A percentile compares a stretch with the other conserved stretches of the same genome.
Conservation (phyloP, 371 early-diverging fungal genomes). For the Mortierella sp. region DNA sequence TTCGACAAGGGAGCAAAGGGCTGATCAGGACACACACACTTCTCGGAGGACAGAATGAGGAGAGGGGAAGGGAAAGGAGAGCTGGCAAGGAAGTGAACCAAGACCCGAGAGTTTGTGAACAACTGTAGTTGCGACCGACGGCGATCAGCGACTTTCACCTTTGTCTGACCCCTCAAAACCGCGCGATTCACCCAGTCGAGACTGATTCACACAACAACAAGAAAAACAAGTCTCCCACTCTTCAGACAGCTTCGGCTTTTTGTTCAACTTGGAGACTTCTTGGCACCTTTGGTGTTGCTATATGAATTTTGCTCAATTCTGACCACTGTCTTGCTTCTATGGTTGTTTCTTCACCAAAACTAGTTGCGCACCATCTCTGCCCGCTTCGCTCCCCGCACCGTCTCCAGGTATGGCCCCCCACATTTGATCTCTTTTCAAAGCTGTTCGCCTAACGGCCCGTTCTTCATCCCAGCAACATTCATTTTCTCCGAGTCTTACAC, state of each 20-base stretch:
- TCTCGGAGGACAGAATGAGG: not conserved
- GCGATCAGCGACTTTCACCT: not conserved
- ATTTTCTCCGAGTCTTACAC: not conserved
- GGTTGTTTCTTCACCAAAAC: not conserved
- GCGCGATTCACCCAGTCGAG: not conserved
- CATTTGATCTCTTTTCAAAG: not conserved
- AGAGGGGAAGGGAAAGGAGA: not conserved
- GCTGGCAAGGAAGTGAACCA: not conserved
- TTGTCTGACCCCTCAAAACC: not conserved
- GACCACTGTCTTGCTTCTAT: not conserved
- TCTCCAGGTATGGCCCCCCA: conserved; percentile 43
- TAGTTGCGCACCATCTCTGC: conserved; percentile 59
- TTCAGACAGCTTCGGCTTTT: not conserved
- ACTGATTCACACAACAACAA: not conserved
- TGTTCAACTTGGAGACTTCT: not conserved
- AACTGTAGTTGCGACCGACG: not conserved
- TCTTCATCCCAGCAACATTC: not conserved
- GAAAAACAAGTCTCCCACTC: not conserved
- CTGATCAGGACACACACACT: conserved; percentile 2
- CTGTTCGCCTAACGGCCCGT: not conserved
- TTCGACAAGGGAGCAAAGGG: not conserved
- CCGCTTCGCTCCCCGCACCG: conserved; percentile 55
- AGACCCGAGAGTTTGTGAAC: not conserved
- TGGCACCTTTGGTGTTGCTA: not conserved
- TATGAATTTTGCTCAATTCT: not conserved